Conservation (phyloP, 169 alveolate species). For the Plasmodium falciparum region DNA sequence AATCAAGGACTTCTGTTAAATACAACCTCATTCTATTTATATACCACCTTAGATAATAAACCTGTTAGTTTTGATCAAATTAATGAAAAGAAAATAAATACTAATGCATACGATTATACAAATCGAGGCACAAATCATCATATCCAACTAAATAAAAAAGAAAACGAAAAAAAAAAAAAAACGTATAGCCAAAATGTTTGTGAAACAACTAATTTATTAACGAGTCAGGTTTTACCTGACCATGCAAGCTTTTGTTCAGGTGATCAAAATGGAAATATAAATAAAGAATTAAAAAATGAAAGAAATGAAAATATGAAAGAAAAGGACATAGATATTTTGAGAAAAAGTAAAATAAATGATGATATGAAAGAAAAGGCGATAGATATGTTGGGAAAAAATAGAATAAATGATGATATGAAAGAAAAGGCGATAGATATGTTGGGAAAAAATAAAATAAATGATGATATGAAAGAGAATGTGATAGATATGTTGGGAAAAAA, state of each 20-base stretch:
- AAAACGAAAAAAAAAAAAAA: background rate
- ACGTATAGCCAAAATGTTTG: background rate
- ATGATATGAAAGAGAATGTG: background rate
- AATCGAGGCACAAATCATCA: too few species aligned
- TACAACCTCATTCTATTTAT: constrained; percentile 74
- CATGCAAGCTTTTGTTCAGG: background rate
- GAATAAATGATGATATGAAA: background rate
- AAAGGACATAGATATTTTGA: too few species aligned
- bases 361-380: background rate
- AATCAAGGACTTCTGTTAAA: constrained; percentile 91
- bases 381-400: too few species aligned
- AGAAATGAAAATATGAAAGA: background rate
- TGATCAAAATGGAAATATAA: background rate
- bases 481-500: background rate
- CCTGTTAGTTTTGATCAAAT: constrained; percentile 20
- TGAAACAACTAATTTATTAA: background rate
- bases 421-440: background rate
- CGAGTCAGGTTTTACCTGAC: background rate
- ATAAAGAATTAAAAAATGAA: background rate
- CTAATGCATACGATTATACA: background rate
- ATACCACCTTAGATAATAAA: constrained; percentile 37
- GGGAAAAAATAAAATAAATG: background rate
- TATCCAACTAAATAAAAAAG: background rate
- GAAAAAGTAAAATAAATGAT: background rate
- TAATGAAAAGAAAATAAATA: background rate